Conservation (phyloP, 139 green algal genomes). For the Diplosphaera chodatii region DNA sequence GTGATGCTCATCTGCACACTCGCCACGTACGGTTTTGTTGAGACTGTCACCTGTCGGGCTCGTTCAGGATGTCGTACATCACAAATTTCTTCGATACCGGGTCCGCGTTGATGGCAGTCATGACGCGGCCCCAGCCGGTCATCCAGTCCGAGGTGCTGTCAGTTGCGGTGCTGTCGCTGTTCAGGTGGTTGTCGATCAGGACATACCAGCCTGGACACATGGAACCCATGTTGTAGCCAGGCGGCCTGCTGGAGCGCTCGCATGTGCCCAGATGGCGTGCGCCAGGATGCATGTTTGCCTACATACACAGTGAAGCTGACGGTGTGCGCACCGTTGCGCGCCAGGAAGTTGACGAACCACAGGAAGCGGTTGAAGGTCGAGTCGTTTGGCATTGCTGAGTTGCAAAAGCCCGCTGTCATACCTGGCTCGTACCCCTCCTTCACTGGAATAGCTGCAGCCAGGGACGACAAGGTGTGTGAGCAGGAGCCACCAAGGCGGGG, state of each 20-base stretch:
- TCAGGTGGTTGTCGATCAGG: conserved; percentile 17
- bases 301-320: too few species aligned
- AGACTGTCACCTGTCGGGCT: too few species aligned
- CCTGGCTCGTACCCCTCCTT: background rate
- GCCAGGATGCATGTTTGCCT: too few species aligned
- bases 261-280: too few species aligned
- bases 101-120: conserved; percentile 4
- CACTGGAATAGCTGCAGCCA: background rate
- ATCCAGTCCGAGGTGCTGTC: conserved; percentile 7
- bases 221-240: background rate
- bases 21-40: too few species aligned
- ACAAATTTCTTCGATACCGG: background rate
- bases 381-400: conserved; percentile 11
- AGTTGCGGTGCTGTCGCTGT: conserved; percentile 16
- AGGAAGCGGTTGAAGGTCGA: conserved; percentile 9
- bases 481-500: too few species aligned
- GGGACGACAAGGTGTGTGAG: too few species aligned
- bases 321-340: background rate
- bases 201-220: conserved; percentile 6
- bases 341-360: conserved; percentile 11
- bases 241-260: too few species aligned
- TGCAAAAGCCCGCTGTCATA: conserved; percentile 2
- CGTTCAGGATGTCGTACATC: conserved; percentile 28
- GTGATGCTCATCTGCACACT: too few species aligned
- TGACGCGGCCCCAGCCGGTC: conserved; percentile 2